Percentiles rank a stretch among this genome's conserved stretches.
These are phyloP conservation scores for Nigrospora osmanthi DNA, from an alignment of 2,329 filamentous ascomycete genomes.

Conservation along the genomic window DNA sequence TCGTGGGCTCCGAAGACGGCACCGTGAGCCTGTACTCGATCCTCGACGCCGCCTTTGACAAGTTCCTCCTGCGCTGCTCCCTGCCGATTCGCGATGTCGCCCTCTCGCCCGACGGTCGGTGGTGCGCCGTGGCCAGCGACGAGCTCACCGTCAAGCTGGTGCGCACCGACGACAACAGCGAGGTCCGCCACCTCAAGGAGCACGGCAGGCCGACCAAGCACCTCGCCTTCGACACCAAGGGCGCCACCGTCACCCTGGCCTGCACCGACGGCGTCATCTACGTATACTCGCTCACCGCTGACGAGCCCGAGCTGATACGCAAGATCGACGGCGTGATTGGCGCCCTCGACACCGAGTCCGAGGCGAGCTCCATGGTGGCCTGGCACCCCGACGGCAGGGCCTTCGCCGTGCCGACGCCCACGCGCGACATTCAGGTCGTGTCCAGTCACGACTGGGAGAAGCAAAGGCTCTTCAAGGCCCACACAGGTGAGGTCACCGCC, in stretches of 20 bases:
- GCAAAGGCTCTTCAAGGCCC: slow-evolving; percentile 74
- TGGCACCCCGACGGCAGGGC: slow-evolving; percentile 96
- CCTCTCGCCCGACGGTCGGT: slow-evolving; percentile 71
- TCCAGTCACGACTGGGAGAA: slow-evolving; percentile 87
- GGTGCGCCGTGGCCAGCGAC: slow-evolving; percentile 95
- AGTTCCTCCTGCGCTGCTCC: slow-evolving; percentile 75
- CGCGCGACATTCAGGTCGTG: slow-evolving; percentile 75
- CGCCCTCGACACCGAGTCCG: slow-evolving; percentile 66
- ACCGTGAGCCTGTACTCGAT: slow-evolving; percentile 94
- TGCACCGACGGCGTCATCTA: slow-evolving; percentile 87
- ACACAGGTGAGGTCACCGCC: slow-evolving; percentile 78
- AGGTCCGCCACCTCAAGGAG: slow-evolving; percentile 71
- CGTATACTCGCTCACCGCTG: slow-evolving; percentile 73
- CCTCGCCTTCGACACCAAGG: slow-evolving; percentile 77
- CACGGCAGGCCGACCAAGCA: slow-evolving; percentile 87
- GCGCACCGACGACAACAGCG: slow-evolving; percentile 68
- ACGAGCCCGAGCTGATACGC: slow-evolving; percentile 72
- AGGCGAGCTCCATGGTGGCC: slow-evolving; percentile 63
- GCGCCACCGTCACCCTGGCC: slow-evolving; percentile 68
- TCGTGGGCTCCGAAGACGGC: slow-evolving; percentile 88
- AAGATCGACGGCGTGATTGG: slow-evolving; percentile 84
- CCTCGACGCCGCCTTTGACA: slow-evolving; percentile 64
- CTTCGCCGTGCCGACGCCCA: slow-evolving; percentile 78
- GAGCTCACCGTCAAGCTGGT: slow-evolving; percentile 89
- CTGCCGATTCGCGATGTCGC: slow-evolving; percentile 81